These are phyloP conservation scores for Ajuga chamaepitys DNA, from an alignment of 257 asterid genomes.

Conservation along the genomic window DNA sequence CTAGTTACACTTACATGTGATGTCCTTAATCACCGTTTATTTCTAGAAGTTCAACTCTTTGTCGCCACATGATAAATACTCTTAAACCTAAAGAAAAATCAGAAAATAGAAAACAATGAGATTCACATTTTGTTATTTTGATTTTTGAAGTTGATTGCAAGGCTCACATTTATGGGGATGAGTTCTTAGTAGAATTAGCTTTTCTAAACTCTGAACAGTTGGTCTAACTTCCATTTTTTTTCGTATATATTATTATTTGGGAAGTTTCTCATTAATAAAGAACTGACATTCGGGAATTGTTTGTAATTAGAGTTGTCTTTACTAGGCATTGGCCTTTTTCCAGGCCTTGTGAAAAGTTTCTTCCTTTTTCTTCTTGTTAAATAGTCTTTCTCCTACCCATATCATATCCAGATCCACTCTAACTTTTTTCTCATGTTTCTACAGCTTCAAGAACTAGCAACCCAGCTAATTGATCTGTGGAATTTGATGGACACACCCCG, in stretches of 20 bases:
- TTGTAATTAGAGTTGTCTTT: background rate
- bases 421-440: constrained; percentile 1
- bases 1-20: no score
- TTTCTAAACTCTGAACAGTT: background rate
- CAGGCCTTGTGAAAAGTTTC: no score
- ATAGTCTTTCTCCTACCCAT: no score
- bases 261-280: background rate
- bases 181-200: background rate
- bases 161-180: background rate
- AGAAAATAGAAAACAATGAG: background rate
- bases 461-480: constrained; percentile 92
- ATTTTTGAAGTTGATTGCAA: background rate
- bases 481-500: constrained; percentile 94
- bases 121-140: background rate
- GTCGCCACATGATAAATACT: no score
- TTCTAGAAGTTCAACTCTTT: background rate
- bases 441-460: constrained; percentile 94
- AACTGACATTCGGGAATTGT: background rate
- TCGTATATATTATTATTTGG: no score
- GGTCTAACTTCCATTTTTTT: background rate
- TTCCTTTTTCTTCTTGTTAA: no score
- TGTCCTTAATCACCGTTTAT: background rate
- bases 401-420: no score
- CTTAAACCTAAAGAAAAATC: background rate
- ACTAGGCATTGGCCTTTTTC: constrained; percentile 1